Conservation (phyloP, 2,329 filamentous ascomycete species). For the Fonsecaea erecta region DNA sequence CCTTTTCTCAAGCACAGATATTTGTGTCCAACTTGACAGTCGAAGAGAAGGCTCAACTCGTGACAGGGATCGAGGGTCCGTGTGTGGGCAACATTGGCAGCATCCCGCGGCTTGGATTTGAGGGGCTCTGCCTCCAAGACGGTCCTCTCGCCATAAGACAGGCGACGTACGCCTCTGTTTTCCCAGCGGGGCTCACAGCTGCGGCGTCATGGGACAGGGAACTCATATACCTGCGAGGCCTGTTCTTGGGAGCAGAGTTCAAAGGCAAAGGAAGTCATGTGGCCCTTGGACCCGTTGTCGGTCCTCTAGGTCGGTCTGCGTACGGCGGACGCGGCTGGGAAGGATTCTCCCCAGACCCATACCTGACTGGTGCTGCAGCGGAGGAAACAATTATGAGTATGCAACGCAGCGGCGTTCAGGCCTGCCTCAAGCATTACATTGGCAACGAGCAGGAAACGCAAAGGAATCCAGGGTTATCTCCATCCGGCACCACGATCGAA, state of each 20-base stretch:
- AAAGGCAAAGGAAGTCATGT: constrained; percentile 51
- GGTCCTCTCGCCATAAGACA: constrained; percentile 34
- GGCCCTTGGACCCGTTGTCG: constrained; percentile 49
- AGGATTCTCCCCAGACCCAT: constrained; percentile 56
- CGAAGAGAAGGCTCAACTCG: constrained; percentile 51
- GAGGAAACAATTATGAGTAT: constrained; percentile 52
- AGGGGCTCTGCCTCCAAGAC: constrained; percentile 41
- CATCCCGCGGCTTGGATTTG: constrained; percentile 42
- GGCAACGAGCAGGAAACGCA: constrained; percentile 69
- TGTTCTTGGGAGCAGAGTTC: constrained; percentile 46
- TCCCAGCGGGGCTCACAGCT: constrained; percentile 41
- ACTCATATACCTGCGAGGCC: constrained; percentile 42
- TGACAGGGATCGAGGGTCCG: constrained; percentile 41
- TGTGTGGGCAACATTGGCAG: constrained; percentile 44
- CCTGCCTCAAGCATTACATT: constrained; percentile 54
- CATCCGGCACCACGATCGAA: constrained; percentile 52
- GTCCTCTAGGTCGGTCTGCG: constrained; percentile 43
- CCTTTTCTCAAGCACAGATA: constrained; percentile 45
- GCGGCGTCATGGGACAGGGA: constrained; percentile 47
- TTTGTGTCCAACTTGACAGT: constrained; percentile 49
- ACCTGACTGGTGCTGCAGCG: constrained; percentile 51
- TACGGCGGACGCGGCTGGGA: constrained; percentile 55
- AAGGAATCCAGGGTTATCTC: constrained; percentile 49
- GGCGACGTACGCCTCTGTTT: constrained; percentile 37
- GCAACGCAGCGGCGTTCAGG: constrained; percentile 50